A percentile compares a stretch with the other conserved stretches of the same genome.
Conservation (phyloP, 2,329 filamentous ascomycete species). For the Colletotrichum australisinense region DNA sequence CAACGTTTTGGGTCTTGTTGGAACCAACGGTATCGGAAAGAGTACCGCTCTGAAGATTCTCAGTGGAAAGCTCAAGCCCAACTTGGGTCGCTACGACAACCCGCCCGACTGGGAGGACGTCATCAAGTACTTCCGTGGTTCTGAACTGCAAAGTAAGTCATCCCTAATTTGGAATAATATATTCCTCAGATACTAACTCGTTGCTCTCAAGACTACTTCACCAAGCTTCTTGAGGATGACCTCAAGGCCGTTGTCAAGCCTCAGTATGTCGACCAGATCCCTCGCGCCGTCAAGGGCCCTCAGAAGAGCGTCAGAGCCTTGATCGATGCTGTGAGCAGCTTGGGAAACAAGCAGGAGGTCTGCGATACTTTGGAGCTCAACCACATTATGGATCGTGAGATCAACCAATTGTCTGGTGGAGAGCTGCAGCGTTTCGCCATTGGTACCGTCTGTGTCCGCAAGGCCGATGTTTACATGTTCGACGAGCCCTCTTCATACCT, state of each 20-base stretch:
- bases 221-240: slow-evolving; percentile 96
- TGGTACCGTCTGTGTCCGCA: slow-evolving; percentile 92
- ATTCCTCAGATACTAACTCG: slow-evolving; percentile 3
- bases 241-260: slow-evolving; percentile 98
- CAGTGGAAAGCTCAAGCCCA: slow-evolving; percentile 98
- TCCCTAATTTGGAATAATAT: background rate
- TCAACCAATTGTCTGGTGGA: slow-evolving; percentile 91
- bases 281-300: slow-evolving; percentile 86
- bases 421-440: slow-evolving; percentile 99
- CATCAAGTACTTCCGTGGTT: slow-evolving; percentile 97
- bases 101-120: slow-evolving; percentile 99
- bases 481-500: slow-evolving; percentile 99
- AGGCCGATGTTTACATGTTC: slow-evolving; percentile 99
- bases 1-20: slow-evolving; percentile 94
- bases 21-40: slow-evolving; percentile 99
- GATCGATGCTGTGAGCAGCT: slow-evolving; percentile 79
- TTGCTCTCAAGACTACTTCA: slow-evolving; percentile 83
- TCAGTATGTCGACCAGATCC: slow-evolving; percentile 99
- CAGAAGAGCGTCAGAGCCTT: slow-evolving; percentile 84
- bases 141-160: slow-evolving; percentile 89
- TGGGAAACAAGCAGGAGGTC: slow-evolving; percentile 85
- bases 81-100: slow-evolving; percentile 93
- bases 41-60: slow-evolving; percentile 99
- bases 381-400: slow-evolving; percentile 92
- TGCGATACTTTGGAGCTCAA: slow-evolving; percentile 86